Percentiles rank a stretch among this genome's conserved stretches.
Evolutionary conservation across 1,139 yeast genomes (phyloP).

Genomic region (Pichia sp.): DNA sequence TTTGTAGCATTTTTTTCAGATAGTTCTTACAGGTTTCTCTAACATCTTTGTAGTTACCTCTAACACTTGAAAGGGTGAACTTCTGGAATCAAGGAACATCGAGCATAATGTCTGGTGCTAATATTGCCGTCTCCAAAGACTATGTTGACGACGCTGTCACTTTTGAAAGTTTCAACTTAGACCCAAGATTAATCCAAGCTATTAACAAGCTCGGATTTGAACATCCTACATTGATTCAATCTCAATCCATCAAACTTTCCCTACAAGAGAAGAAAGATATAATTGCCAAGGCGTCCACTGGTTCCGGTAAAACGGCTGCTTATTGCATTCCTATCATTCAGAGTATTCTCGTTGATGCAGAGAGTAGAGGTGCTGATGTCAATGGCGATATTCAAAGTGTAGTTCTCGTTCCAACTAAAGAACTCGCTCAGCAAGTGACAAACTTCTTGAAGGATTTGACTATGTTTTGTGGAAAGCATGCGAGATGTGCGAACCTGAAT

Average conservation of each 20-base stretch:
- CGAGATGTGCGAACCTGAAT: conserved; percentile 67
- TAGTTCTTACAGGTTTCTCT: too few relatives aligned
- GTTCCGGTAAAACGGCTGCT: conserved; percentile 83
- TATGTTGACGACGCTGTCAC: conserved; percentile 64
- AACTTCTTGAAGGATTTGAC: conserved; percentile 63
- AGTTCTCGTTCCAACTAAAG: conserved; percentile 93
- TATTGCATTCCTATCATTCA: conserved; percentile 88
- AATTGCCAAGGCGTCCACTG: conserved; percentile 77
- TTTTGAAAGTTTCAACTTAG: conserved; percentile 70
- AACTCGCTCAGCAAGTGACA: conserved; percentile 82
- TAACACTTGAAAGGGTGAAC: too few relatives aligned
- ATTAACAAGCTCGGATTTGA: conserved; percentile 73
- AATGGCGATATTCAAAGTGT: conserved; percentile 67
- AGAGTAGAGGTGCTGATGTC: background rate
- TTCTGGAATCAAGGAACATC: too few relatives aligned
- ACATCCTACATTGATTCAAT: conserved; percentile 85
- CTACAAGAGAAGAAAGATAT: conserved; percentile 80
- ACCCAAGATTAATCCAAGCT: conserved; percentile 79
- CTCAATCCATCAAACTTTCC: conserved; percentile 88
- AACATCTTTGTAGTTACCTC: too few relatives aligned
- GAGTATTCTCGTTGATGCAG: conserved; percentile 51
- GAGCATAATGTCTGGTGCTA: conserved; percentile 5
- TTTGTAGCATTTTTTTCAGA: too few relatives aligned
- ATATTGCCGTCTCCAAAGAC: conserved; percentile 48
- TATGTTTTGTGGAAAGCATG: conserved; percentile 60